Evolutionary conservation across 768 basidiomycete species (phyloP), one percentile per base, ranked within the genome.

Genomic region (Mycena leptocephala): DNA sequence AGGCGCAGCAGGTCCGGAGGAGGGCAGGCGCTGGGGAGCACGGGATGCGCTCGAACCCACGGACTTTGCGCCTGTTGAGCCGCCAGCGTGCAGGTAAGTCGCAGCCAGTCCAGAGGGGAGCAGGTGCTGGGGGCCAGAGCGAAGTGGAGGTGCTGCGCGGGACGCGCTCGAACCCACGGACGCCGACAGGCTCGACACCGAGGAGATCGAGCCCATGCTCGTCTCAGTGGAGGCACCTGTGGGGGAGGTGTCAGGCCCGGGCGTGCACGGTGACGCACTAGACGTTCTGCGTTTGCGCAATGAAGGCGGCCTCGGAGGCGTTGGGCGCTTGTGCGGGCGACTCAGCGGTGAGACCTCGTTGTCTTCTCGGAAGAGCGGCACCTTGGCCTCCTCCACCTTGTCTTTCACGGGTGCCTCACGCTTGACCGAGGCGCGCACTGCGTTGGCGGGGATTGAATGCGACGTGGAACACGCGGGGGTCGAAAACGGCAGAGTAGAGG

Each of bases 101-200:
- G 35, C 35, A 37, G 35, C 35, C 35, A 13, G 7, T 37, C 13
- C 13, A 37, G 35, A 37, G 35, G 35, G 35, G 35, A 13, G 35
- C 13, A 13, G 35, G 35, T 37, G 35, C 7, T 37, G 7, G 35
- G 35, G 35, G 35, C 13, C 35, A 37, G 58, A 61, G 58, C 33
- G 58, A 33, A 37, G 58, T 11, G 58, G 58, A 61, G 33, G 33
- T 18, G 33, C 58, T 32, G 35, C 18, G 58, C 58, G 22, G 35
- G 58, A 61, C 26, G 33, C 58, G 58, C 58, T 61, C 58, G 58
- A 61, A 61, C 11, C 22, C 58, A 61, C 58, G 58, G 58, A 61
- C 58, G 33, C 33, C 58, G 61, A 63, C 61, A 63, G 37, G 61
- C 61, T 63, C 37, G 61, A 63, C 22, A 63, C 61, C 39, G 61